Evolutionary conservation across 768 basidiomycete genomes (phyloP).

Genomic region (Tricholomella constricta): DNA sequence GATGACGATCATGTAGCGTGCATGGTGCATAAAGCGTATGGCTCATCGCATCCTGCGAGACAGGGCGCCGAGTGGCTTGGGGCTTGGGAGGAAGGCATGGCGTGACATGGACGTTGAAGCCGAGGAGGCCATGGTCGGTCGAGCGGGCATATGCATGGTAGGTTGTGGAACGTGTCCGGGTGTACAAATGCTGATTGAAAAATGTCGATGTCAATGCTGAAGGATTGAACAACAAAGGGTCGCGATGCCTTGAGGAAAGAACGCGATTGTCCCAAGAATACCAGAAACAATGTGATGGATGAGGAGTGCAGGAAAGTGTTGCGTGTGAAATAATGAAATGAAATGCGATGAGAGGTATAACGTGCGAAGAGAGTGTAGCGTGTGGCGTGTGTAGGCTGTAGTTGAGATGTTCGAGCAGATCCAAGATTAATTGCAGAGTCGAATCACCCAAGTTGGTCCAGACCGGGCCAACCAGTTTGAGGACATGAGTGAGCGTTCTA

Average conservation of each 20-base stretch:
- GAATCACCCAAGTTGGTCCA: neutral
- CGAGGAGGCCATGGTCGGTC: neutral
- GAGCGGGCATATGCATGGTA: neutral
- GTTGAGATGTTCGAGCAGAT: slow-evolving; percentile 9
- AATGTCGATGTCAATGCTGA: slow-evolving; percentile 15
- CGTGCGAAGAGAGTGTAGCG: slow-evolving; percentile 6
- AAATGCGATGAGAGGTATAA: slow-evolving; percentile 8
- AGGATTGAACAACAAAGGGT: neutral
- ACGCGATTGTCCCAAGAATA: too few relatives aligned
- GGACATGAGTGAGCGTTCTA: neutral
- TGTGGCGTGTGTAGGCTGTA: slow-evolving; percentile 6
- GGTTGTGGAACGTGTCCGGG: slow-evolving; percentile 7
- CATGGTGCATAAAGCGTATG: neutral
- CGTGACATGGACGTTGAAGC: neutral
- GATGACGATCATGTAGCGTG: slow-evolving; percentile 3
- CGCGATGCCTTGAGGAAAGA: neutral
- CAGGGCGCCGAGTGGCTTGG: neutral
- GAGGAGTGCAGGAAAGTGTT: slow-evolving; percentile 1
- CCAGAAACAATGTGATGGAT: neutral
- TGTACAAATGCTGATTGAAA: slow-evolving; percentile 16
- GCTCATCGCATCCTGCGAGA: too few relatives aligned
- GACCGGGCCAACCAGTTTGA: neutral
- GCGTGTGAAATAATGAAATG: slow-evolving; percentile 2
- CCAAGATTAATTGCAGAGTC: slow-evolving; percentile 1
- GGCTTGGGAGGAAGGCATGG: neutral